phyloP scores from a whole-genome alignment of 1,284 basidiomycete genomes.

The Uromyces viciae-fabae region DNA sequence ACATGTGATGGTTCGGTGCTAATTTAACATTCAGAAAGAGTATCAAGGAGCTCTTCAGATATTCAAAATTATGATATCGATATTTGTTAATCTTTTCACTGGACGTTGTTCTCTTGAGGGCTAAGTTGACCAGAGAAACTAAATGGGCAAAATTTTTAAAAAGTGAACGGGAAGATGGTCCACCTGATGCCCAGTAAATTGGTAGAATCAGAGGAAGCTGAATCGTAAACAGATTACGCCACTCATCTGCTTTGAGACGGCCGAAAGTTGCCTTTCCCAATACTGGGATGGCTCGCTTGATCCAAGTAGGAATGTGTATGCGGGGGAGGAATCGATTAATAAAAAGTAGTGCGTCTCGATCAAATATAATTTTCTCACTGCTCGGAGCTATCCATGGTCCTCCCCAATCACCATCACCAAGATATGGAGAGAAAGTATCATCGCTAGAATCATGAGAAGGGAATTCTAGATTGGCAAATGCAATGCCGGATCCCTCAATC shows the following conservation, averaged over 20 bases:
- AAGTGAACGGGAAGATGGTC: background rate
- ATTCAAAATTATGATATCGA: background rate
- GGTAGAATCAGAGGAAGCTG: conserved; percentile 20
- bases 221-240: conserved; percentile 31
- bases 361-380: conserved; percentile 27
- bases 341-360: background rate
- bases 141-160: conserved; percentile 22
- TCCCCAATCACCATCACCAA: conserved; percentile 2
- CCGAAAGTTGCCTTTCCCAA: conserved; percentile 34
- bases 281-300: conserved; percentile 26
- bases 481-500: no score
- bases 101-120: conserved; percentile 12
- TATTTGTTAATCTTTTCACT: background rate
- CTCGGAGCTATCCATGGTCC: conserved; percentile 15
- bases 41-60: conserved; percentile 6
- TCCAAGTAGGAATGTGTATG: conserved; percentile 22
- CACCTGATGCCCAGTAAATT: conserved; percentile 8
- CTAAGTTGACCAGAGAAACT: conserved; percentile 21
- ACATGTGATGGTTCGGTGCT: conserved; percentile 42
- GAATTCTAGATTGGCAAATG: no score
- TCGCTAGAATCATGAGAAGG: conserved; percentile 10
- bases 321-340: conserved; percentile 6
- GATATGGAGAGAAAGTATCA: conserved; percentile 9
- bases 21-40: background rate
- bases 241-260: conserved; percentile 34